Evolutionary conservation across 139 green algal species (phyloP), one percentile per base, ranked within the genome.

Genomic region (Eudorina sp.): DNA sequence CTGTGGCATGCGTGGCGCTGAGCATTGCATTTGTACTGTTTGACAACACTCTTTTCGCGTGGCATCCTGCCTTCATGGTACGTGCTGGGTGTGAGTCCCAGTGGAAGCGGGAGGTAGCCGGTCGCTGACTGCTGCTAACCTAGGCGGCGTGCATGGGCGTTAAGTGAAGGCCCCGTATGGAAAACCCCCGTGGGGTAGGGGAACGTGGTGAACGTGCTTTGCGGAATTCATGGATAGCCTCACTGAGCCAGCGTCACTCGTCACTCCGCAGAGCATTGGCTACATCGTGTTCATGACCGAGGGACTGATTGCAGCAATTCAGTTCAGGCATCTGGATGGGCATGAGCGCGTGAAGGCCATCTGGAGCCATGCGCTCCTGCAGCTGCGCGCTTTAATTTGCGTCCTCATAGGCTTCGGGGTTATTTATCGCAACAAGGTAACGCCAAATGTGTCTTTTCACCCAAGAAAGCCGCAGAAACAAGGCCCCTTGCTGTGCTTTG

Each of bases 371-470:
- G 92, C 88, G 16, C 38, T 92, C 4, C 48, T 94, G 53, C 91
- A 94, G 74, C 43, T 90, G 53, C 83, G 58, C 19, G 86, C 89
- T 1, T 19, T 92, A 3, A 18, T 93, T 0, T 93, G 84, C 68
- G 76, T 93, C 5, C 23, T 51, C 4, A 72, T 95, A 19, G 94
- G 94, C 3, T 95, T 96, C 34, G 91, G 80, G 0, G 89, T 89
- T 19, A 96, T 96, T 29, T 95, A 93, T 66, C 53, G 80, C n/a
- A 95, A 95, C 86, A 96, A 96, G 91, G 84, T 90, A 72, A 25
- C 34, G 31, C 31, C 38, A 8, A 14, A 38, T 77, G 68, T 27
- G 64, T 23, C n/a, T 13, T 58, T 58, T 58, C n/a, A n/a, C n/a
- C n/a, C n/a, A n/a, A n/a, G n/a, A n/a, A n/a, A n/a, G n/a, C n/a